Percentiles rank a stretch among this genome's conserved stretches.
phyloP scores from a whole-genome alignment of 257 asterid genomes.

The Schizonepeta tenuifolia region DNA sequence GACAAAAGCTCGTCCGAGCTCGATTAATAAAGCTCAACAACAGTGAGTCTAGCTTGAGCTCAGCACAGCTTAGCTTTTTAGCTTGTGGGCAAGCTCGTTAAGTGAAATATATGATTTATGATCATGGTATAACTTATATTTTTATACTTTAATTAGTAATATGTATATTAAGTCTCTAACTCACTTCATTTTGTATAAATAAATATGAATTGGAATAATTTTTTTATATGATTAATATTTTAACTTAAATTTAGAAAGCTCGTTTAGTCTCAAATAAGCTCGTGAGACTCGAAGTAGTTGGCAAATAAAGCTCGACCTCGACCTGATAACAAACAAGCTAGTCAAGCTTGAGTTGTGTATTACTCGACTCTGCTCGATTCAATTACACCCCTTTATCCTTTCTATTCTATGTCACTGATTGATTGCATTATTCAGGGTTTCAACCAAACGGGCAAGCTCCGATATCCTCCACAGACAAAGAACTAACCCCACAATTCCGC shows the following conservation, averaged over 20 bases:
- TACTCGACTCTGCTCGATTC: neutral
- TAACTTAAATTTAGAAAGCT: neutral
- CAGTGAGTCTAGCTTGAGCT: no score
- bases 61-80: no score
- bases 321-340: neutral
- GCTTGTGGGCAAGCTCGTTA: neutral
- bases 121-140: no score
- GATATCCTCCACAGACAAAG: conserved; percentile 61
- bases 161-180: neutral
- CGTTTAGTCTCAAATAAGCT: neutral
- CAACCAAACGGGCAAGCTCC: conserved; percentile 80
- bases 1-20: neutral
- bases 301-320: no score
- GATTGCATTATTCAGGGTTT: conserved; percentile 42
- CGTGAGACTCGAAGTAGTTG: neutral
- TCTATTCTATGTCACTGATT: neutral
- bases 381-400: neutral
- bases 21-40: no score
- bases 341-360: neutral
- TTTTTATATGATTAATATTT: no score
- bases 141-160: no score
- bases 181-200: neutral
- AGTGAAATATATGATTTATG: neutral
- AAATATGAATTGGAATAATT: neutral
- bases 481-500: conserved; percentile 49